phyloP scores from a whole-genome alignment of 75 land plant genomes.

The Selaginella moellendorffii region DNA sequence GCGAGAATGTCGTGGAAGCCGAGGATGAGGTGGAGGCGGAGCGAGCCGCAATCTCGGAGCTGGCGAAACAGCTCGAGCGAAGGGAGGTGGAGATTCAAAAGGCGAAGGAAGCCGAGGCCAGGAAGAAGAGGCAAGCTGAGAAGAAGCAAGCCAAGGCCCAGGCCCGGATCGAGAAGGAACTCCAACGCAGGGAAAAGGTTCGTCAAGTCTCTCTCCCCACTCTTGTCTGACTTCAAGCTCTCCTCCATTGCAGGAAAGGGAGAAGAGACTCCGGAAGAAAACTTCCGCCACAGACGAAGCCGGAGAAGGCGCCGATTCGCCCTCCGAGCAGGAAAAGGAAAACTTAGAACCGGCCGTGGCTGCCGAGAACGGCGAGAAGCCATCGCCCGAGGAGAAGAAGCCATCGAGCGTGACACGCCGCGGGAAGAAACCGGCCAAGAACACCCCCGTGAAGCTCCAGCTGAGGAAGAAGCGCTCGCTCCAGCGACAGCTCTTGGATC shows the following conservation, averaged over 20 bases:
- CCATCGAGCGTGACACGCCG: not conserved
- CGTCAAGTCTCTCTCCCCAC: not conserved
- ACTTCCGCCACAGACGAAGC: too few relatives aligned
- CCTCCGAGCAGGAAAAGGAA: too few relatives aligned
- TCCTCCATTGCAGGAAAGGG: conserved; percentile 36
- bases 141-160: conserved; percentile 55
- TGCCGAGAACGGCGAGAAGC: not conserved
- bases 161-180: conserved; percentile 54
- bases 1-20: conserved; percentile 18
- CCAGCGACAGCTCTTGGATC: too few relatives aligned
- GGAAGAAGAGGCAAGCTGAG: conserved; percentile 69
- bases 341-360: too few relatives aligned
- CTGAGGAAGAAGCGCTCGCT: not conserved
- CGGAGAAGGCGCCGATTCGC: too few relatives aligned
- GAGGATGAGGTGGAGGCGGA: conserved; percentile 20
- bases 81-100: conserved; percentile 54
- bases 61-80: conserved; percentile 41
- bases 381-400: not conserved
- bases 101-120: conserved; percentile 70
- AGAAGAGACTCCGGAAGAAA: conserved; percentile 57
- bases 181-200: conserved; percentile 69
- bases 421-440: not conserved
- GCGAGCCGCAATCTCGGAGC: conserved; percentile 21
- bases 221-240: not conserved
- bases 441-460: not conserved